These are phyloP conservation scores for Yueomyces sp. DNA, from an alignment of 805 yeast species.

Conservation along the genomic window DNA sequence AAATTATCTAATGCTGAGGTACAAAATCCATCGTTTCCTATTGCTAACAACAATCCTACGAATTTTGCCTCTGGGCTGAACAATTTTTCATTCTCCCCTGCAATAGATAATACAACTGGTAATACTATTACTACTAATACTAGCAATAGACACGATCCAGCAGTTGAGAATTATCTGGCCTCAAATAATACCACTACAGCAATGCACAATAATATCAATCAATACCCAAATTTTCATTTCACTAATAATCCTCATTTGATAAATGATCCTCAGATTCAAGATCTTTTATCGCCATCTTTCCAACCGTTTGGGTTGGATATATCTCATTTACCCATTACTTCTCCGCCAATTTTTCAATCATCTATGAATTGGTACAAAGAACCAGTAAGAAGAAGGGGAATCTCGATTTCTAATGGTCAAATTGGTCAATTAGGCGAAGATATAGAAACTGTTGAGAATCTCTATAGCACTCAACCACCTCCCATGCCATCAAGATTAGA, in stretches of 20 bases:
- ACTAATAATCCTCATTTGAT: conserved; percentile 13
- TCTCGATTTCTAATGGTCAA: conserved; percentile 76
- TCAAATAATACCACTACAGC: too few relatives aligned
- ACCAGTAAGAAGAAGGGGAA: conserved; percentile 36
- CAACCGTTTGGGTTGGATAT: conserved; percentile 33
- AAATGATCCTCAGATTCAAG: conserved; percentile 23
- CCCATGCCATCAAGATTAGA: conserved; percentile 2
- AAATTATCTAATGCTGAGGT: too few relatives aligned
- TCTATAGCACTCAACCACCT: conserved; percentile 23
- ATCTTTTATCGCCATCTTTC: conserved; percentile 29
- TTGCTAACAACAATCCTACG: too few relatives aligned
- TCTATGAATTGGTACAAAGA: conserved; percentile 25
- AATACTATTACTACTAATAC: too few relatives aligned
- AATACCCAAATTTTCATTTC: background rate
- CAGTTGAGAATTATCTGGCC: too few relatives aligned
- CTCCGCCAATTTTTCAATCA: conserved; percentile 33
- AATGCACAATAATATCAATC: too few relatives aligned
- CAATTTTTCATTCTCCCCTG: too few relatives aligned
- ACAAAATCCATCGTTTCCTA: too few relatives aligned
- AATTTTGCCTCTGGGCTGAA: too few relatives aligned
- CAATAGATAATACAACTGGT: background rate
- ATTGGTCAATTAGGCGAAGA: conserved; percentile 56
- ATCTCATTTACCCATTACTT: conserved; percentile 31
- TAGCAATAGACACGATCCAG: background rate
- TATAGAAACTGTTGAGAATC: conserved; percentile 24